Base-by-base conservation (phyloP, 345 rosid genomes). In the Corchorus olitorius region DNA sequence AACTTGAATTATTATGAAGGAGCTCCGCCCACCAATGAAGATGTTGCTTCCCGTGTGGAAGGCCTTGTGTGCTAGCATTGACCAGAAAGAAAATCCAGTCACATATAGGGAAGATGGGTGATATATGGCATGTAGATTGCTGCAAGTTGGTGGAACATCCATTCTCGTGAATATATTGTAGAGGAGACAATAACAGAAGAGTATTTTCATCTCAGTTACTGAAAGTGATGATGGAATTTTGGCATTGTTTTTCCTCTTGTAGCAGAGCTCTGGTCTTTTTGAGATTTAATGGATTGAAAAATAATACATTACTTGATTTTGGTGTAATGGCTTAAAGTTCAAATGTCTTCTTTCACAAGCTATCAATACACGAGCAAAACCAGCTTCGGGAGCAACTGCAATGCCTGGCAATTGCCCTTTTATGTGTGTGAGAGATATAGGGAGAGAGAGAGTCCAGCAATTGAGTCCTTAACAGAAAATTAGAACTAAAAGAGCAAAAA, bases 41-140 rank as follows among this genome's bases (percentile, higher is more conserved):
- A 89, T 92, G 89, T 75, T 90, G 84, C 84, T 89, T 77, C 97
- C 94, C 20, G 78, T 93, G 64, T 93, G 95, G 97, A 96, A 88
- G 84, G 94, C 95, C 39, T 81, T 96, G 77, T 88, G 94, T 81
- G 56, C 84, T 59, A 81, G 78, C 76, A 81, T 73, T 3, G 86
- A 77, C 61, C 62, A 77, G 73, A 78, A 84, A 54, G 85, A 72
- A 69, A 73, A 75, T 62, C 65, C 76, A 53, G 74, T 60, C 50
- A 50, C 76, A 20, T 33, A 27, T 65, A 64, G 63, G 37, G 80
- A 82, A 65, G 81, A 67, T 27, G 22, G 80, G 48, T 77, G 69
- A 76, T 48, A 58, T 27, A 27, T 27, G 27, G 27, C 22, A 19
- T 39, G 8, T 17, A 55, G 54, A 74, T 16, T 16, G 59, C 15